Conservation (phyloP, 2,329 filamentous ascomycete species). For the Fusarium hainanense region DNA sequence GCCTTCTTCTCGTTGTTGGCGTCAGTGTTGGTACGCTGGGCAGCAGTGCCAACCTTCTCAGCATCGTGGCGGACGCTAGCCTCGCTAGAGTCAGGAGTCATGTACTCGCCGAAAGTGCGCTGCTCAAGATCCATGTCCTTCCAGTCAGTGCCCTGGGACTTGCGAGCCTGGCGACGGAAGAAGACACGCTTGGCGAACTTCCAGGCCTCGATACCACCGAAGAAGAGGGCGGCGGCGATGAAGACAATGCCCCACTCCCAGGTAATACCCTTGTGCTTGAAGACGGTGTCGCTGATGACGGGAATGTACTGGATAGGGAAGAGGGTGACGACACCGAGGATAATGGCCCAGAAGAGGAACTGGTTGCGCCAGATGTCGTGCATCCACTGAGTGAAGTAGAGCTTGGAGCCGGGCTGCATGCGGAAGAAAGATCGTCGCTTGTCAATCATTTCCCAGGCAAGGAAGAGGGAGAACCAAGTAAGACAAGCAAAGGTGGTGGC, state of each 20-base stretch:
- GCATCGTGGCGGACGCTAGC: constrained; percentile 45
- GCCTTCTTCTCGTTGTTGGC: constrained; percentile 37
- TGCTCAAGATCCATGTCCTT: constrained; percentile 55
- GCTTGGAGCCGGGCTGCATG: constrained; percentile 72
- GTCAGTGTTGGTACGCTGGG: constrained; percentile 8
- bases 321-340: constrained; percentile 60
- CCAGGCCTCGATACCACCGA: constrained; percentile 68
- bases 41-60: constrained; percentile 37
- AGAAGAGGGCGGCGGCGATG: constrained; percentile 64
- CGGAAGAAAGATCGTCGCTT: constrained; percentile 79
- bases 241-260: constrained; percentile 74
- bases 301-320: constrained; percentile 69
- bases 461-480: constrained; percentile 80
- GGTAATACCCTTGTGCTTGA: constrained; percentile 69
- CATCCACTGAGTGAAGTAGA: constrained; percentile 74
- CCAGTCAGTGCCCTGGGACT: constrained; percentile 46
- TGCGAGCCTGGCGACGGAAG: constrained; percentile 46
- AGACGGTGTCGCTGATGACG: constrained; percentile 67
- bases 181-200: constrained; percentile 67
- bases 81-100: constrained; percentile 46
- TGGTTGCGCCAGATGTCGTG: constrained; percentile 76
- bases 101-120: constrained; percentile 54
- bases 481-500: constrained; percentile 79
- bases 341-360: constrained; percentile 75
- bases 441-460: constrained; percentile 83